These are phyloP conservation scores for Angomonas ambiguus DNA, from an alignment of 208 protist species.

Conservation along the genomic window DNA sequence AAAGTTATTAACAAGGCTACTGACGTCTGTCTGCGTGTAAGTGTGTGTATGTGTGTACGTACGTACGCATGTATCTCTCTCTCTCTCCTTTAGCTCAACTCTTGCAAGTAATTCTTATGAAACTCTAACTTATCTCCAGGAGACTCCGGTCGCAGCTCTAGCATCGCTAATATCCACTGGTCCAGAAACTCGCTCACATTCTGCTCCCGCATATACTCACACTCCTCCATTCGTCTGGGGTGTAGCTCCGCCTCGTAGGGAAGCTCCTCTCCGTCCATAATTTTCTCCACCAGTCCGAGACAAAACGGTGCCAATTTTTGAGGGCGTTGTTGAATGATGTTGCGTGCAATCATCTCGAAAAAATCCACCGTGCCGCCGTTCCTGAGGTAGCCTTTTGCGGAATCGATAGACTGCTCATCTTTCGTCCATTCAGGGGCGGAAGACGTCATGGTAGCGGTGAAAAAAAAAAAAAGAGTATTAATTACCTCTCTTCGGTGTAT, in stretches of 20 bases:
- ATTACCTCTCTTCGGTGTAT: background rate
- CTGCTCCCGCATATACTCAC: slow-evolving; percentile 70
- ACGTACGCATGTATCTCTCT: too few species aligned
- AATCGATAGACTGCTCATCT: slow-evolving; percentile 77
- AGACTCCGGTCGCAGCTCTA: slow-evolving; percentile 53
- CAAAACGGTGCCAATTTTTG: slow-evolving; percentile 41
- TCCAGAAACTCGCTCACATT: slow-evolving; percentile 84
- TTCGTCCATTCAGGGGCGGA: slow-evolving; percentile 69
- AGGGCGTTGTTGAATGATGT: slow-evolving; percentile 67
- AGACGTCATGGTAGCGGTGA: slow-evolving; percentile 11
- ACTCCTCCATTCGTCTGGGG: slow-evolving; percentile 64
- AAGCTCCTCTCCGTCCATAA: slow-evolving; percentile 55
- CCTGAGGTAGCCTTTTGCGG: slow-evolving; percentile 83
- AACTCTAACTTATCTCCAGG: slow-evolving; percentile 72
- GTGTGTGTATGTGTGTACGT: too few species aligned
- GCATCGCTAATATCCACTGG: slow-evolving; percentile 81
- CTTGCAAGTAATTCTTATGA: slow-evolving; percentile 75
- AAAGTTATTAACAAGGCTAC: too few species aligned
- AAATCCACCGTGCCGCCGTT: slow-evolving; percentile 81
- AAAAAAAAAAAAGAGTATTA: slow-evolving; percentile 11
- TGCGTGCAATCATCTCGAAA: slow-evolving; percentile 82
- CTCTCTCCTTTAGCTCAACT: slow-evolving; percentile 14
- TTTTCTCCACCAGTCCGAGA: slow-evolving; percentile 60
- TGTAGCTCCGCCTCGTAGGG: slow-evolving; percentile 38
- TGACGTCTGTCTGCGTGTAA: too few species aligned